These are phyloP conservation scores for Elongisporangium prolatum DNA, from an alignment of 352 stramenopile genomes.

Conservation along the genomic window DNA sequence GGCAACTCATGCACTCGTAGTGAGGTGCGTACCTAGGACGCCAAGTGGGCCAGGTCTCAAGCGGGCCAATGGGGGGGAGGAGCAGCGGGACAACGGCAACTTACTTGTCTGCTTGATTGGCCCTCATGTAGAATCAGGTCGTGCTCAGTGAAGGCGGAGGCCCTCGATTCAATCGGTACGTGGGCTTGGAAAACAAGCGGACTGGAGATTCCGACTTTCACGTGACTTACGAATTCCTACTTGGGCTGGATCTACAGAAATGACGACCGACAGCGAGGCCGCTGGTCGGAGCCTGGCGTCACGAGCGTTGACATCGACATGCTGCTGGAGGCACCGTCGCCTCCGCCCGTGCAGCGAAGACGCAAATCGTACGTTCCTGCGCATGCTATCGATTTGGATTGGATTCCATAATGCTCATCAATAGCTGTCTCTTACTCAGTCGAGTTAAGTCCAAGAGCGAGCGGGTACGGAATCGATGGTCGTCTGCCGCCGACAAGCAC, in stretches of 20 bases:
- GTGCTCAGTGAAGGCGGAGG: constrained; percentile 44
- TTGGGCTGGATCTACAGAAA: constrained; percentile 4
- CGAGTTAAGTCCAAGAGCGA: constrained; percentile 32
- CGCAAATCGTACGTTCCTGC: constrained; percentile 48
- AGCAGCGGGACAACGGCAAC: not conserved
- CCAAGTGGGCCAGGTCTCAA: not conserved
- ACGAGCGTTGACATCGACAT: constrained; percentile 74
- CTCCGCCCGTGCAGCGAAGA: constrained; percentile 25
- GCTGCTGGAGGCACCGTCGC: constrained; percentile 68
- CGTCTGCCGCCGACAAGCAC: constrained; percentile 8
- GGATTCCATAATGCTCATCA: no score
- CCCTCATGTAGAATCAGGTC: constrained; percentile 46
- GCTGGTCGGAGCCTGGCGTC: constrained; percentile 66
- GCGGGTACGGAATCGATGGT: constrained; percentile 23
- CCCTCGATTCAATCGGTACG: constrained; percentile 33
- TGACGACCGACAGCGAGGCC: constrained; percentile 39
- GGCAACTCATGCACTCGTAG: constrained; percentile 60
- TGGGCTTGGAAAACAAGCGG: not conserved
- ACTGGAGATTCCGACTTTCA: not conserved
- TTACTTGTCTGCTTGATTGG: not conserved
- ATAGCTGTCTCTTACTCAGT: not conserved
- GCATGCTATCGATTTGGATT: no score
- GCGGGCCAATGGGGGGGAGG: not conserved
- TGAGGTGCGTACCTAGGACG: constrained; percentile 23
- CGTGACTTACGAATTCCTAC: not conserved